Conservation (phyloP, 78 protist genomes). For the Paratrimastix pyriformis region DNA sequence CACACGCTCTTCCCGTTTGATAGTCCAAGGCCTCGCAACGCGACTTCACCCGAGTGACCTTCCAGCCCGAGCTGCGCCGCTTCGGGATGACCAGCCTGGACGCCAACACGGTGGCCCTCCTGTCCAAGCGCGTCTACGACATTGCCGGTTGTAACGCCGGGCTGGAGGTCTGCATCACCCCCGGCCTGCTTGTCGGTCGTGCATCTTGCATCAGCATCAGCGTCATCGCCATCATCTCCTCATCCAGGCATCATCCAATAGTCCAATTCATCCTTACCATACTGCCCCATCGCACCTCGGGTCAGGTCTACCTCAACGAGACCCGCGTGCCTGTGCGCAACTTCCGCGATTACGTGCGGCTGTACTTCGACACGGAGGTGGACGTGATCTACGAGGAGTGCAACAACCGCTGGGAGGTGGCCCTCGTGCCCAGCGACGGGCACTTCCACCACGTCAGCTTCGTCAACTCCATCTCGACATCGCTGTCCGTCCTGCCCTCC, state of each 20-base stretch:
- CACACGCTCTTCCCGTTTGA: too few species aligned
- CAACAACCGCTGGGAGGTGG: conserved; percentile 46
- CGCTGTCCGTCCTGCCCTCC: too few species aligned
- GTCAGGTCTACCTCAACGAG: conserved; percentile 2
- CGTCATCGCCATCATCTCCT: too few species aligned
- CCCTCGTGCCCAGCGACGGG: conserved; percentile 30
- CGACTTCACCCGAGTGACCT: conserved; percentile 56
- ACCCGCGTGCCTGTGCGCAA: neutral
- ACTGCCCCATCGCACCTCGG: too few species aligned
- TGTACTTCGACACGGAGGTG: conserved; percentile 30
- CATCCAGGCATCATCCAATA: too few species aligned
- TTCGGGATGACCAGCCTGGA: conserved; percentile 66
- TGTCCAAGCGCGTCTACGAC: conserved; percentile 73
- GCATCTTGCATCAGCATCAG: too few species aligned
- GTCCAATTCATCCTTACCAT: too few species aligned
- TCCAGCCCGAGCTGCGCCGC: conserved; percentile 44
- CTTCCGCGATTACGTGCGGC: conserved; percentile 61
- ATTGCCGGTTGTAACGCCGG: conserved; percentile 62
- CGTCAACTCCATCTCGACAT: conserved; percentile 90
- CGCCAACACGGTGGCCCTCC: conserved; percentile 58
- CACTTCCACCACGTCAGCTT: conserved; percentile 68
- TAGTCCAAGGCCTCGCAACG: neutral
- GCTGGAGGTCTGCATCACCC: neutral
- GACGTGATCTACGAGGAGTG: neutral
- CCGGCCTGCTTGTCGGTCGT: too few species aligned